Conservation (phyloP, 495 filamentous ascomycete species). For the Penicillium mononematosum region DNA sequence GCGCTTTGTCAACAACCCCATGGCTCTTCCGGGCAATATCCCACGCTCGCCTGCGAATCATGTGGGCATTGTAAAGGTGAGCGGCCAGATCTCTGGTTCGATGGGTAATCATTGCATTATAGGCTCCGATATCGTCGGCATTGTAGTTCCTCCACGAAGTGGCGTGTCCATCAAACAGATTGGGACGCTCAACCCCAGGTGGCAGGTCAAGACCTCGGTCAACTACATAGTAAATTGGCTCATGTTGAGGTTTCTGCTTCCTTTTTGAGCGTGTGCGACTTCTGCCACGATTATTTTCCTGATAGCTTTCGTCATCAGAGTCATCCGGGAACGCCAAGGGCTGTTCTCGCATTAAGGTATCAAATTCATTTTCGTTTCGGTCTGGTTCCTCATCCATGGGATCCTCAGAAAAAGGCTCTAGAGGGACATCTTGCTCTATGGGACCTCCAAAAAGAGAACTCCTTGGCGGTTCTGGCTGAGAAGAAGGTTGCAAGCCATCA, state of each 20-base stretch:
- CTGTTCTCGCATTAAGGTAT: constrained; percentile 26
- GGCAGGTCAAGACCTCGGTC: constrained; percentile 27
- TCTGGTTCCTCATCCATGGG: constrained; percentile 12
- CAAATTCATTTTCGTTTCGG: constrained; percentile 22
- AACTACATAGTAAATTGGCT: constrained; percentile 17
- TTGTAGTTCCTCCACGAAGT: constrained; percentile 63
- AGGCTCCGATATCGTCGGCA: constrained; percentile 54
- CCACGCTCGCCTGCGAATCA: constrained; percentile 50
- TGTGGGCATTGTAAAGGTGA: constrained; percentile 75
- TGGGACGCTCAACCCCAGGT: constrained; percentile 42
- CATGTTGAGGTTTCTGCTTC: not conserved
- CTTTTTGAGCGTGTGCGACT: constrained; percentile 4
- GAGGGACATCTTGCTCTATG: constrained; percentile 26
- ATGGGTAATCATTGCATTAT: constrained; percentile 55
- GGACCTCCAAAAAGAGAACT: constrained; percentile 38
- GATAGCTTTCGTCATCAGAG: constrained; percentile 30
- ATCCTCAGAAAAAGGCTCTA: constrained; percentile 14
- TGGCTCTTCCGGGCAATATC: constrained; percentile 29
- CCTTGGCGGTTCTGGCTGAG: constrained; percentile 20
- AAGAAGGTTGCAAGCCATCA: constrained; percentile 30
- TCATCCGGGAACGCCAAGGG: constrained; percentile 19
- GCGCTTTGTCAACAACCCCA: constrained; percentile 24
- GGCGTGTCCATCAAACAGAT: constrained; percentile 51
- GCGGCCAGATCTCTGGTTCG: constrained; percentile 62
- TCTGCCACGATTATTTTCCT: constrained; percentile 23